Percentiles rank a stretch among this genome's conserved stretches.
Conservation (phyloP, 306 rosid genomes). For the Alnus rubra region DNA sequence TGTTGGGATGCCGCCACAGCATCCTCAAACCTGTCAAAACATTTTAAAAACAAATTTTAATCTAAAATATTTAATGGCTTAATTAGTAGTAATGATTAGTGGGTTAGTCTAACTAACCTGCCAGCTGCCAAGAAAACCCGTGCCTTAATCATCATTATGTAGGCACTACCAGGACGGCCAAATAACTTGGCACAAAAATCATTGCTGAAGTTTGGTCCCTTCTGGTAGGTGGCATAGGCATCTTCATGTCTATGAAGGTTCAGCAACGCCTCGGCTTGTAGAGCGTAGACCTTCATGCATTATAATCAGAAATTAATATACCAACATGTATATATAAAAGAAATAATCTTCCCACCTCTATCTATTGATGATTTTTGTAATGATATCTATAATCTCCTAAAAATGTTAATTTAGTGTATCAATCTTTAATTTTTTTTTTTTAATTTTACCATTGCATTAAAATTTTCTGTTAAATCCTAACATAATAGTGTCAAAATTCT, state of each 20-base stretch:
- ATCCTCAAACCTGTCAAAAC: slow-evolving; percentile 70
- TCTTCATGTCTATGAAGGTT: slow-evolving; percentile 72
- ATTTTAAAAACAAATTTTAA: too few relatives aligned
- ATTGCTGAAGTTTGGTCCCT: slow-evolving; percentile 56
- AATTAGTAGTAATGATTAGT: too few relatives aligned
- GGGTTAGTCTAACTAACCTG: slow-evolving; percentile 53
- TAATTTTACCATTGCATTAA: too few relatives aligned
- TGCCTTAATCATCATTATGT: slow-evolving; percentile 59
- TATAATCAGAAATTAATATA: background rate
- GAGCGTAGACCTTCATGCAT: slow-evolving; percentile 58
- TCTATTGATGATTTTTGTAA: too few relatives aligned
- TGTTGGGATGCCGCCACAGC: slow-evolving; percentile 61
- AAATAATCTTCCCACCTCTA: too few relatives aligned
- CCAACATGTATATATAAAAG: background rate
- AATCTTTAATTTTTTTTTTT: too few relatives aligned
- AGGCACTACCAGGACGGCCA: slow-evolving; percentile 52
- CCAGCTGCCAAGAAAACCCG: slow-evolving; percentile 73
- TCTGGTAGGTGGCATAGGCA: slow-evolving; percentile 63
- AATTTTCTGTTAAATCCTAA: too few relatives aligned
- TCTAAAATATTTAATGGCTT: too few relatives aligned
- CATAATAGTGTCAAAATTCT: too few relatives aligned
- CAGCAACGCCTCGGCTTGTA: slow-evolving; percentile 84
- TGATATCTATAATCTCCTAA: too few relatives aligned
- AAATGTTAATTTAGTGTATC: too few relatives aligned
- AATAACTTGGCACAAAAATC: slow-evolving; percentile 54